Conservation (phyloP, 1,139 yeast genomes). For the Trichomonascaceae sp. region DNA sequence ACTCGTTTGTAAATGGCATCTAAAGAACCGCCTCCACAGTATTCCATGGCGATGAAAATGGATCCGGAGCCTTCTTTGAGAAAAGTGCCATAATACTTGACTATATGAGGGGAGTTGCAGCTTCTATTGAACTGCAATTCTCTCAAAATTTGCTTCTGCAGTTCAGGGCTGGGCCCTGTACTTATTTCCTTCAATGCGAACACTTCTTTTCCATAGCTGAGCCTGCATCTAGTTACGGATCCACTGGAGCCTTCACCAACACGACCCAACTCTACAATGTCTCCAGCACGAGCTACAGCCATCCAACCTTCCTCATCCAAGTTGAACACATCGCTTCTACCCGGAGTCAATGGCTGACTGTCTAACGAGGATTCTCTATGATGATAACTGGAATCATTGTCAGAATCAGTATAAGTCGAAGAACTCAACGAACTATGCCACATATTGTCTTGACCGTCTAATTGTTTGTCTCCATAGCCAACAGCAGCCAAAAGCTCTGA, state of each 20-base stretch:
- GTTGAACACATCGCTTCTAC: constrained; percentile 4
- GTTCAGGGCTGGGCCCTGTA: constrained; percentile 76
- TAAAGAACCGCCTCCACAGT: constrained; percentile 86
- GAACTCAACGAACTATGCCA: constrained; percentile 6
- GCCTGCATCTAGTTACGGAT: constrained; percentile 69
- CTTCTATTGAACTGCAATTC: constrained; percentile 83
- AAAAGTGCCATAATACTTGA: constrained; percentile 87
- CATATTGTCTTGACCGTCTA: not conserved
- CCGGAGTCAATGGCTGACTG: constrained; percentile 1
- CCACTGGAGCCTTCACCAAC: constrained; percentile 97
- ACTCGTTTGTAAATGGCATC: constrained; percentile 82
- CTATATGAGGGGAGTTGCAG: constrained; percentile 79
- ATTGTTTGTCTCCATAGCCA: constrained; percentile 16
- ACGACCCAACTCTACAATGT: constrained; percentile 56
- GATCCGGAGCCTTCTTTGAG: constrained; percentile 68
- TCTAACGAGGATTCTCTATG: constrained; percentile 1
- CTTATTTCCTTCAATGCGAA: constrained; percentile 82
- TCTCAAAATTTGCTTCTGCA: constrained; percentile 74
- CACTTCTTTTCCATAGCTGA: constrained; percentile 47
- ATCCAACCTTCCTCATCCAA: constrained; percentile 79
- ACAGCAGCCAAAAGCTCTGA: constrained; percentile 37
- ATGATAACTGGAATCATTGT: constrained; percentile 8
- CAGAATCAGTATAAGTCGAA: constrained; percentile 7
- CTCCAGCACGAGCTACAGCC: constrained; percentile 48
- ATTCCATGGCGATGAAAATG: constrained; percentile 92